These are phyloP conservation scores for Limnanthes douglasii DNA, from an alignment of 345 rosid genomes.

Conservation along the genomic window DNA sequence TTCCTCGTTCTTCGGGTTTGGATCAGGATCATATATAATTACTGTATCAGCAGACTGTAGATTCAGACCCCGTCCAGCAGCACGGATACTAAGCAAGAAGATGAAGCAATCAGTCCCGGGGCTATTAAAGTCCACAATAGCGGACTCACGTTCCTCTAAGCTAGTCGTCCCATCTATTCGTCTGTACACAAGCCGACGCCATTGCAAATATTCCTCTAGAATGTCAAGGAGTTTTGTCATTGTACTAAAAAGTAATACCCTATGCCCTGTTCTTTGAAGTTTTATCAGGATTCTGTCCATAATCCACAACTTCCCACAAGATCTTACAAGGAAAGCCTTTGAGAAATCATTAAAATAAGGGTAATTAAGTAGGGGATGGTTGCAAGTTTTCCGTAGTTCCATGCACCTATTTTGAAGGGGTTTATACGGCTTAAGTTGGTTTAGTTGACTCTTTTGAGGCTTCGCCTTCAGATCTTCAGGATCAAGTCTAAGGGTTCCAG, in stretches of 20 bases:
- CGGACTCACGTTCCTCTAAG: conserved; percentile 98
- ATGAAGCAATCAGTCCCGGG: conserved; percentile 82
- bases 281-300: conserved; percentile 89
- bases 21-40: conserved; percentile 98
- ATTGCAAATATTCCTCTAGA: conserved; percentile 92
- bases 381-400: conserved; percentile 97
- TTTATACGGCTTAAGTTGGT: conserved; percentile 63
- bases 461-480: conserved; percentile 84
- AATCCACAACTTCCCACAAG: conserved; percentile 97
- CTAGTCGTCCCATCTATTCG: conserved; percentile 99
- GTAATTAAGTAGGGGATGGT: conserved; percentile 95
- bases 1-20: conserved; percentile 99
- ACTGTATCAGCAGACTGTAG: conserved; percentile 99
- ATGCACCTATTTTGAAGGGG: conserved; percentile 92
- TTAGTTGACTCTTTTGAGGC: conserved; percentile 62
- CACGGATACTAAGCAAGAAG: conserved; percentile 95
- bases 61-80: conserved; percentile 99
- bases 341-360: conserved; percentile 83
- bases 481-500: conserved; percentile 92
- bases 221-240: conserved; percentile 99
- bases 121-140: conserved; percentile 92
- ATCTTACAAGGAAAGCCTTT: conserved; percentile 81
- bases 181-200: conserved; percentile 83
- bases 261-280: conserved; percentile 89
- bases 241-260: conserved; percentile 96